These are phyloP conservation scores for Fusarium compactum DNA, from an alignment of 2,329 filamentous ascomycete genomes.

Conservation along the genomic window DNA sequence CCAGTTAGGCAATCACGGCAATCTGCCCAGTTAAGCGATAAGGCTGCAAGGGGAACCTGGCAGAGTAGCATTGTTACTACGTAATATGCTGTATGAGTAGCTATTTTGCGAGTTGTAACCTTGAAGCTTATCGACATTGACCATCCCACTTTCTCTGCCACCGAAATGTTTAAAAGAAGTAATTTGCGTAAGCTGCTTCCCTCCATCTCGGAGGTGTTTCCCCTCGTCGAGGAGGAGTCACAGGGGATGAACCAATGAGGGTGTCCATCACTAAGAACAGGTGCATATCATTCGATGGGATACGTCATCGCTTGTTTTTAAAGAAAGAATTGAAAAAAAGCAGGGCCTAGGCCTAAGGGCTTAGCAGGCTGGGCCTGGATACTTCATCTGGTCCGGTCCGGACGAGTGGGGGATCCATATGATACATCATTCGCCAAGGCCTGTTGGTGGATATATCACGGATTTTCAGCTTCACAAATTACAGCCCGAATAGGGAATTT, in stretches of 20 bases:
- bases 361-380: background rate
- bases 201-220: background rate
- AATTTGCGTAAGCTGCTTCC: background rate
- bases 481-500: background rate
- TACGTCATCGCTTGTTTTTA: background rate
- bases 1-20: background rate
- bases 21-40: background rate
- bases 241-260: background rate
- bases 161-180: background rate
- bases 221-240: background rate
- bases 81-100: background rate
- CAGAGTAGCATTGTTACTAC: background rate
- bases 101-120: background rate
- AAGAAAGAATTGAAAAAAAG: background rate
- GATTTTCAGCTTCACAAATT: background rate
- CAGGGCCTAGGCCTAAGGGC: background rate
- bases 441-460: background rate
- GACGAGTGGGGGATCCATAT: slow-evolving; percentile 1
- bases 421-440: background rate
- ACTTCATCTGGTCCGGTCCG: background rate
- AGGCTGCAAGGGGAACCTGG: background rate
- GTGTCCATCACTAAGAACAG: background rate
- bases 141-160: background rate
- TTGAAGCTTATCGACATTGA: background rate
- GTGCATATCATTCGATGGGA: background rate